A percentile compares a stretch with the other conserved stretches of the same genome.
Conservation (phyloP, 139 green algal species). For the Astrephomene gubernaculifera region DNA sequence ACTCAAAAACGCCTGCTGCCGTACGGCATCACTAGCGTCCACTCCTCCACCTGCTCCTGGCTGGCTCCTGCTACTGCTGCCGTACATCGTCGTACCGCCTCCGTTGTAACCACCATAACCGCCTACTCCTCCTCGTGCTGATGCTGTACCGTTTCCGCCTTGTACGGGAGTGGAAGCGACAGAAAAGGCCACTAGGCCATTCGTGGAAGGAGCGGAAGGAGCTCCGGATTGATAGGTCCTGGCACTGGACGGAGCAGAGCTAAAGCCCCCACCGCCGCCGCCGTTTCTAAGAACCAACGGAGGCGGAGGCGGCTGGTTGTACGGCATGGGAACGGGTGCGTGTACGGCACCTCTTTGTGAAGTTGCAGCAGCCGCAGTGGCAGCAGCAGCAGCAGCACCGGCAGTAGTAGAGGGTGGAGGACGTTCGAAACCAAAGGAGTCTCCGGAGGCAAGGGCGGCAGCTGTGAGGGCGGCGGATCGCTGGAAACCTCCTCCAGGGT, state of each 20-base stretch:
- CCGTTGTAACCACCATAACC: neutral
- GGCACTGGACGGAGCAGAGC: no score
- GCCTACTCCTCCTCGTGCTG: neutral
- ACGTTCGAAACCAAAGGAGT: constrained; percentile 6
- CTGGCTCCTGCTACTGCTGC: neutral
- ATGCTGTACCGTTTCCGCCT: neutral
- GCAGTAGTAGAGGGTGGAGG: neutral
- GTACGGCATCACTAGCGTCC: neutral
- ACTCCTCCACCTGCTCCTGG: neutral
- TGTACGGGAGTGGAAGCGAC: no score
- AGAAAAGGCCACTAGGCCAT: no score
- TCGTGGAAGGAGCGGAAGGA: no score
- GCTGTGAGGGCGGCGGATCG: neutral
- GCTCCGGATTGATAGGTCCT: no score
- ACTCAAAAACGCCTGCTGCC: neutral
- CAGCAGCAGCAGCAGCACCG: neutral
- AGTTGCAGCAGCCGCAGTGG: no score
- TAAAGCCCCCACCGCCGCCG: no score
- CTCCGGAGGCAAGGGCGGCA: neutral
- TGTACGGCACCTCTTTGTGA: no score
- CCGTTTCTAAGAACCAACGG: no score
- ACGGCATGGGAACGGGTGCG: no score
- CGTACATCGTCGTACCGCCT: neutral
- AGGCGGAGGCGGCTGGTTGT: no score
- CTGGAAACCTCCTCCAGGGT: no score